Conservation (phyloP, 1,284 basidiomycete species). For the Peniophora sp. region DNA sequence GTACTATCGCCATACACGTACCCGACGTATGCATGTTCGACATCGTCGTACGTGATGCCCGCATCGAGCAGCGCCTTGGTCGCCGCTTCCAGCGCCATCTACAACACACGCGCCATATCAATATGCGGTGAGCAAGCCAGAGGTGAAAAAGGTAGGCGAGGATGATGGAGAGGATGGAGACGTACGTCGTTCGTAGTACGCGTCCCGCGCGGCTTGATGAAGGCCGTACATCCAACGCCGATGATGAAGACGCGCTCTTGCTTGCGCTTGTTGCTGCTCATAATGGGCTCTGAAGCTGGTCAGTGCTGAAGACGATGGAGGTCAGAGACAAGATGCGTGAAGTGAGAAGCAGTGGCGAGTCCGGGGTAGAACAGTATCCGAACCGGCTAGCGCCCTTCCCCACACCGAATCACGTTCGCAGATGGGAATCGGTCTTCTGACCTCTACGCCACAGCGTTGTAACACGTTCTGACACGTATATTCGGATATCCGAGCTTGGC, state of each 20-base stretch:
- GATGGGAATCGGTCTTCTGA: too few relatives aligned
- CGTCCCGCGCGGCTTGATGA: slow-evolving; percentile 68
- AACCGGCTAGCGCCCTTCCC: too few relatives aligned
- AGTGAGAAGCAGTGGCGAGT: too few relatives aligned
- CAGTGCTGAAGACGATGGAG: too few relatives aligned
- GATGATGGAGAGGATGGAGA: slow-evolving; percentile 1
- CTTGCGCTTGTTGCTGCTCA: slow-evolving; percentile 9
- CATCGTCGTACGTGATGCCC: slow-evolving; percentile 74
- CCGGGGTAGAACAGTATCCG: too few relatives aligned
- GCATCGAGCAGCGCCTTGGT: slow-evolving; percentile 84
- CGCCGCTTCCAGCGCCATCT: slow-evolving; percentile 79
- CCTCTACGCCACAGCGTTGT: too few relatives aligned
- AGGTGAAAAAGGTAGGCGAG: not conserved
- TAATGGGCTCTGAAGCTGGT: too few relatives aligned
- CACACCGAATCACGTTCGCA: too few relatives aligned
- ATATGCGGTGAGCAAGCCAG: too few relatives aligned
- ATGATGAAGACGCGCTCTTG: slow-evolving; percentile 60
- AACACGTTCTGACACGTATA: too few relatives aligned
- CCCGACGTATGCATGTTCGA: slow-evolving; percentile 75
- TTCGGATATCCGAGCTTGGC: too few relatives aligned
- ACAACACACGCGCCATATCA: slow-evolving; percentile 6
- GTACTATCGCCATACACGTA: slow-evolving; percentile 79
- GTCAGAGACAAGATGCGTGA: too few relatives aligned
- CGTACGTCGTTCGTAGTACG: slow-evolving; percentile 62
- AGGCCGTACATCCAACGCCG: slow-evolving; percentile 75